phyloP scores from a whole-genome alignment of 192 early-diverging fungal species.

The Mycoemilia scoparia region DNA sequence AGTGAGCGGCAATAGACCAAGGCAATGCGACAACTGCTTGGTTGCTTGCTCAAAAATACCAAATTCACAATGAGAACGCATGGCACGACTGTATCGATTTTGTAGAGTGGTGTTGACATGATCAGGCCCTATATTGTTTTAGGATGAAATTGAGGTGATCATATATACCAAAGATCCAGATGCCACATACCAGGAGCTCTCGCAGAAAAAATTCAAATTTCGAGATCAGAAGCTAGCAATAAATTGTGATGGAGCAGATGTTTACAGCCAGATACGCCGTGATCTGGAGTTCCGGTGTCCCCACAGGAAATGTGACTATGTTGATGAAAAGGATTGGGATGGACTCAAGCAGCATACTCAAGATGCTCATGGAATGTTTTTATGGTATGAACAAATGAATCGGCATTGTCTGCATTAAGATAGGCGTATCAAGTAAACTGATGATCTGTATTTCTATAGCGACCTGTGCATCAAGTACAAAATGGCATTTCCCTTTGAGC shows the following conservation, averaged over 20 bases:
- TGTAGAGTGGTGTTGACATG: conserved; percentile 4
- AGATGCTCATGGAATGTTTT: conserved; percentile 45
- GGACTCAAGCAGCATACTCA: conserved; percentile 71
- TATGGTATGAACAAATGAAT: conserved; percentile 78
- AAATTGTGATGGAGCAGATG: conserved; percentile 56
- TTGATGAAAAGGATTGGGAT: conserved; percentile 59
- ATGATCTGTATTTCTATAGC: too few relatives aligned
- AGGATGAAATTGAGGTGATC: conserved; percentile 63
- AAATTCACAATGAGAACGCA: too few relatives aligned
- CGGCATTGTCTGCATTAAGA: background rate
- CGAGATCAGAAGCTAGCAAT: conserved; percentile 49
- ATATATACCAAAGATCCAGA: conserved; percentile 54
- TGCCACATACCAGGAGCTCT: conserved; percentile 34
- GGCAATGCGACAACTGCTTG: conserved; percentile 1
- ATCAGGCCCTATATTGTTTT: background rate
- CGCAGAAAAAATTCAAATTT: conserved; percentile 29
- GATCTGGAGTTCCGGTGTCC: conserved; percentile 79
- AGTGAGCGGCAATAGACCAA: conserved; percentile 1
- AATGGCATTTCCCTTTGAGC: conserved; percentile 87
- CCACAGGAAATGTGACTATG: conserved; percentile 50
- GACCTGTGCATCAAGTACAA: conserved; percentile 79
- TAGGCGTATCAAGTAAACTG: conserved; percentile 1
- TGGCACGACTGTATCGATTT: too few relatives aligned
- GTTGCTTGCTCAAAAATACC: too few relatives aligned
- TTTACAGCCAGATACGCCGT: conserved; percentile 52